Base-by-base conservation (phyloP, 148 eudicot species). In the Persicaria tinctoria region DNA sequence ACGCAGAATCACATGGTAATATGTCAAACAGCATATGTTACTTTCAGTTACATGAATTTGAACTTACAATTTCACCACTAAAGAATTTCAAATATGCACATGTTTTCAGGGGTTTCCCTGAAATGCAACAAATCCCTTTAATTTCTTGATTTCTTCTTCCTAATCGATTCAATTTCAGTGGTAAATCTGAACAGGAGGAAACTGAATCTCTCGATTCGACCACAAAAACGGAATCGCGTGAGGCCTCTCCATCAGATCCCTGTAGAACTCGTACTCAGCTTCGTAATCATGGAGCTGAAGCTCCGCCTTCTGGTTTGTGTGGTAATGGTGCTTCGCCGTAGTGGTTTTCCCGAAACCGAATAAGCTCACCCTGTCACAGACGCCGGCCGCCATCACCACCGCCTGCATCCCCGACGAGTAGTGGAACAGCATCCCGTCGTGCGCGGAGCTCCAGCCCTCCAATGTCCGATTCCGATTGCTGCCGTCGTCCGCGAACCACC, bases 341-440 rank as follows among this genome's bases (percentile, higher is more conserved):
- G 56, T 73, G 9, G 87, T 85, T 76, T 94, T 94, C 75, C 97
- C 98, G 73, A 90, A 94, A 76, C 98, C 98, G 66, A 87, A 89
- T n/a, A 94, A 59, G 69, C 93, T 86, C 44, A 94, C 96, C 48
- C 56, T 79, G 9, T 94, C 97, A 78, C 98, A 94, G 47, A 90
- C 74, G 18, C 92, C 98, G 66, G 89, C 51, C 51, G 98, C 92
- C 59, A 90, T 76, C 88, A 88, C 82, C 60, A 94, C 88, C 10
- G 98, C 98, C 77, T 94, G 98, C 96, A 92, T 87, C 55, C 97
- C 98, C 0, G 97, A 94, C 27, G 98, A 94, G 84, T 94, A 92
- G 79, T 94, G 98, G 76, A 94, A 94, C 73, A 85, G 66, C 14
- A 81, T 48, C 17, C 96, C 97, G 6, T 85, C 98, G 54, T 94